These are phyloP conservation scores for Pseudogymnoascus sp. DNA, from an alignment of 2,329 filamentous ascomycete species.

Conservation along the genomic window DNA sequence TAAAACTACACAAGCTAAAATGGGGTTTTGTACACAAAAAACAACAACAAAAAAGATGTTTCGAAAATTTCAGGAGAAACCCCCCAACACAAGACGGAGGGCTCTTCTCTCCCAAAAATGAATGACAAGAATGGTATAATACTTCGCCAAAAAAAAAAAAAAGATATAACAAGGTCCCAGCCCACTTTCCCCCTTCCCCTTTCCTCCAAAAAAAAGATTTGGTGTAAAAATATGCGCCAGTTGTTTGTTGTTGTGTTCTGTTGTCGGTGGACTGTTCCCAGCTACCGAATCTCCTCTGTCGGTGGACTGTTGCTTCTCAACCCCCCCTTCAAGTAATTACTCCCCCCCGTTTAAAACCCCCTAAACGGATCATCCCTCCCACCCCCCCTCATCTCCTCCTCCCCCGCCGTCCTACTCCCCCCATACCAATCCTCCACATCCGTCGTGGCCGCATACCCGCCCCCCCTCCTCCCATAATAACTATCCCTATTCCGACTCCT, in stretches of 20 bases:
- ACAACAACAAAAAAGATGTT: neutral
- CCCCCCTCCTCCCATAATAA: constrained; percentile 19
- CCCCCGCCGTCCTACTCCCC: constrained; percentile 39
- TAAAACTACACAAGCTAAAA: neutral
- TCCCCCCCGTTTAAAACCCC: constrained; percentile 40
- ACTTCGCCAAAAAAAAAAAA: neutral
- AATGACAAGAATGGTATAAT: constrained; percentile 1
- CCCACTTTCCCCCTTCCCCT: neutral
- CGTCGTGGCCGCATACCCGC: constrained; percentile 24
- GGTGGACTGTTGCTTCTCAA: neutral
- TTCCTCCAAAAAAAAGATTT: neutral
- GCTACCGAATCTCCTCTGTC: neutral
- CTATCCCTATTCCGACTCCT: constrained; percentile 25
- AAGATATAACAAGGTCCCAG: neutral
- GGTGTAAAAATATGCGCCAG: neutral
- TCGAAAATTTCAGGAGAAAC: neutral
- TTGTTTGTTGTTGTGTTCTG: neutral
- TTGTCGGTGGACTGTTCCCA: neutral
- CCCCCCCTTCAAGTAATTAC: neutral
- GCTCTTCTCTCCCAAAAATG: neutral
- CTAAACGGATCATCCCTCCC: constrained; percentile 54
- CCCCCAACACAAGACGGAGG: neutral
- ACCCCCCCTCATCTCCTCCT: constrained; percentile 40
- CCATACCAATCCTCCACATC: constrained; percentile 41
- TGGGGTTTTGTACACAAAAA: neutral